These are phyloP conservation scores for Fusarium poae DNA, from an alignment of 2,329 filamentous ascomycete species.

Conservation along the genomic window DNA sequence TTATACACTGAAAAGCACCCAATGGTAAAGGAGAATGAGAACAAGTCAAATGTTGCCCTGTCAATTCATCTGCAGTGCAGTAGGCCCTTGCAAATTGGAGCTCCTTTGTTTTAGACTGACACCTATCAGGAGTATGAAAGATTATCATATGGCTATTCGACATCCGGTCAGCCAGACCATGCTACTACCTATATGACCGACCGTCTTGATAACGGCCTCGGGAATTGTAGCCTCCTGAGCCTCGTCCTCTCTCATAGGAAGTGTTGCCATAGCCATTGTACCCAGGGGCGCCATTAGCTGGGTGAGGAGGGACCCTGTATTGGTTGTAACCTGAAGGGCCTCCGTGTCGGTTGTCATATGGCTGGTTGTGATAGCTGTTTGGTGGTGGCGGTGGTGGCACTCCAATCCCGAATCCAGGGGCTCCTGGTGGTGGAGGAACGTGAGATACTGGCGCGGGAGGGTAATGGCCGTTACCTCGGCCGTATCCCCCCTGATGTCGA, in stretches of 20 bases:
- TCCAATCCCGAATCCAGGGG: conserved; percentile 53
- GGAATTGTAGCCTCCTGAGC: conserved; percentile 36
- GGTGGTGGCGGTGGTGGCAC: conserved; percentile 52
- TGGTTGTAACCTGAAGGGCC: conserved; percentile 43
- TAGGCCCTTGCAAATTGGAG: neutral
- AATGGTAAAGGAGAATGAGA: no score
- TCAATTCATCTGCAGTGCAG: neutral
- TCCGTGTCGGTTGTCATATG: conserved; percentile 30
- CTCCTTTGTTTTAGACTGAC: no score
- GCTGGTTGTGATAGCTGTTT: conserved; percentile 41
- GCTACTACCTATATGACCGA: conserved; percentile 43
- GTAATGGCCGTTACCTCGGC: conserved; percentile 34
- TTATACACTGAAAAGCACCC: neutral
- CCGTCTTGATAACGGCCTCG: conserved; percentile 41
- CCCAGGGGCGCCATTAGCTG: conserved; percentile 27
- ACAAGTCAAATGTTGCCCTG: neutral
- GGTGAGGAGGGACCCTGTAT: conserved; percentile 36
- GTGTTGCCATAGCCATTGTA: conserved; percentile 42
- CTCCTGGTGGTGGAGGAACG: conserved; percentile 52
- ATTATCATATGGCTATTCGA: neutral
- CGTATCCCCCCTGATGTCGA: conserved; percentile 43
- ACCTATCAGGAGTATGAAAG: neutral
- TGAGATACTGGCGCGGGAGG: conserved; percentile 24
- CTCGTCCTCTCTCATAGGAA: conserved; percentile 38
- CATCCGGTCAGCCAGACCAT: neutral